Conservation (phyloP, 305 asterid species). For the Andrographis paniculata region DNA sequence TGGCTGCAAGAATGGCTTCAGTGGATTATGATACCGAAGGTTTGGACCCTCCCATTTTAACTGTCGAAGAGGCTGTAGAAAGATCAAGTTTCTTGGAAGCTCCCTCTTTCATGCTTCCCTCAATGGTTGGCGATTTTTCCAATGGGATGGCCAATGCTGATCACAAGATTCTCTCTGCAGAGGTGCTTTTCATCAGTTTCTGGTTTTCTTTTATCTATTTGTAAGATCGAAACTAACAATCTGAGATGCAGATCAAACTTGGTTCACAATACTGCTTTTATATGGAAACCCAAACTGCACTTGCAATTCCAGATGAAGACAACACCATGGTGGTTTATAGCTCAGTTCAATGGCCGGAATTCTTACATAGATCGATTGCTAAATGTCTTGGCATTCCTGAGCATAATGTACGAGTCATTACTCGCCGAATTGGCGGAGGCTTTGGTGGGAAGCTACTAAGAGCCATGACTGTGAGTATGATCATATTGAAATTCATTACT, state of each 20-base stretch:
- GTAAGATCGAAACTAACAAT: not conserved
- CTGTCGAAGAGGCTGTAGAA: constrained; percentile 79
- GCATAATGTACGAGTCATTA: constrained; percentile 61
- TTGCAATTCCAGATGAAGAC: constrained; percentile 87
- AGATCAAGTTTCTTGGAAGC: constrained; percentile 53
- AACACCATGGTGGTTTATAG: constrained; percentile 65
- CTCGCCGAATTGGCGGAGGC: constrained; percentile 78
- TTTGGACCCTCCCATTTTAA: constrained; percentile 70
- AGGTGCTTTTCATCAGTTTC: constrained; percentile 34
- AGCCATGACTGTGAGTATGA: constrained; percentile 55
- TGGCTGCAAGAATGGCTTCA: constrained; percentile 55
- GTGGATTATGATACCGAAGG: constrained; percentile 59
- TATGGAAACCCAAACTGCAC: constrained; percentile 82
- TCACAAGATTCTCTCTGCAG: constrained; percentile 62
- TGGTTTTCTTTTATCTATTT: not conserved
- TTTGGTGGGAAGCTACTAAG: constrained; percentile 69
- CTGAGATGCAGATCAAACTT: constrained; percentile 35
- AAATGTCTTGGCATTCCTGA: constrained; percentile 67
- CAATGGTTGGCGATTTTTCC: constrained; percentile 60
- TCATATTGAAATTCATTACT: not conserved
- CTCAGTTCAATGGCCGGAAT: constrained; percentile 57
- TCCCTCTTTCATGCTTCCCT: constrained; percentile 40
- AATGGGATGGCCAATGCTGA: constrained; percentile 97
- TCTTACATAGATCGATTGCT: constrained; percentile 42
- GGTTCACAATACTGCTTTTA: constrained; percentile 70